Conservation (phyloP, 164 flowering plant species). For the Cinnamomum micranthum region DNA sequence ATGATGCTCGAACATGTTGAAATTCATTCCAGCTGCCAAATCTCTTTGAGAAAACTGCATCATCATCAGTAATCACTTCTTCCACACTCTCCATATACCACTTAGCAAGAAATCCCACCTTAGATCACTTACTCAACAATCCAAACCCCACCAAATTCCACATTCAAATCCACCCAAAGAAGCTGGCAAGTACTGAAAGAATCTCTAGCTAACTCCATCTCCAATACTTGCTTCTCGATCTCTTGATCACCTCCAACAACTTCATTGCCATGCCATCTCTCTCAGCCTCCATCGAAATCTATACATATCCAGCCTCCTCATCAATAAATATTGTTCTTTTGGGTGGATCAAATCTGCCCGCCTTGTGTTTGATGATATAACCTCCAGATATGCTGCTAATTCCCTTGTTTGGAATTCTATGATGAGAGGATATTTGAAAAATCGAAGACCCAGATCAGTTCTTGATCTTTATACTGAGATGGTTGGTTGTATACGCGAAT, state of each 20-base stretch:
- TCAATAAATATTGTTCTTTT: conserved; percentile 10
- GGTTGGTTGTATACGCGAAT: not conserved
- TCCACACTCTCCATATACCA: too few relatives aligned
- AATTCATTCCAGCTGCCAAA: too few relatives aligned
- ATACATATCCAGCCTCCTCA: conserved; percentile 13
- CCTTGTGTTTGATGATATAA: not conserved
- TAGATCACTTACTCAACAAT: too few relatives aligned
- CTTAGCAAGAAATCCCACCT: too few relatives aligned
- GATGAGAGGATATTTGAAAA: conserved; percentile 12
- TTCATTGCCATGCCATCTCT: conserved; percentile 7
- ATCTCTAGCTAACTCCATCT: conserved; percentile 1
- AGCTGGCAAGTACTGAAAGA: conserved; percentile 10
- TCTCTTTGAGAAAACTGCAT: too few relatives aligned
- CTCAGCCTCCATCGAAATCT: conserved; percentile 7
- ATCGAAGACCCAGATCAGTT: conserved; percentile 1
- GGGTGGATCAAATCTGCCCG: conserved; percentile 1
- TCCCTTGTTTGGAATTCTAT: conserved; percentile 18
- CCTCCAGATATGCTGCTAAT: not conserved
- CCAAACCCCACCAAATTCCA: not conserved
- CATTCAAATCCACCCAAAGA: not conserved
- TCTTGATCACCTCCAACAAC: conserved; percentile 3
- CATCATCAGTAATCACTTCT: too few relatives aligned
- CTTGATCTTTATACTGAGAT: conserved; percentile 9
- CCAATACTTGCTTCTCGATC: conserved; percentile 5
- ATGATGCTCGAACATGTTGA: too few relatives aligned